Conservation (phyloP, 805 yeast genomes). For the Dipodascus albidus region DNA sequence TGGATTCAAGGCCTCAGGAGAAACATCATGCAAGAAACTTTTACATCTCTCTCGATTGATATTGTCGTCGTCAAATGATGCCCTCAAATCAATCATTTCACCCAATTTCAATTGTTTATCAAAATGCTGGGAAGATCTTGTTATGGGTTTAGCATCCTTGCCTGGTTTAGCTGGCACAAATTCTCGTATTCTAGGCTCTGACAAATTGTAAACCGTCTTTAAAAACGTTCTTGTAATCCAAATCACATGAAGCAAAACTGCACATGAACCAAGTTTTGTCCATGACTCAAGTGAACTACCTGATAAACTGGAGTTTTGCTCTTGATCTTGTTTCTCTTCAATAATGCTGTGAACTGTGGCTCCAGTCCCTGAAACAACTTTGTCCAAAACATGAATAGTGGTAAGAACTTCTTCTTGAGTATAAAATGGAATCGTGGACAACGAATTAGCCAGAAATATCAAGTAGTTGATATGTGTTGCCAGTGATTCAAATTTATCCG, state of each 20-base stretch:
- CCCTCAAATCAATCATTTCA: neutral
- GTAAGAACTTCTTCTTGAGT: slow-evolving; percentile 42
- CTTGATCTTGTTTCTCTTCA: slow-evolving; percentile 4
- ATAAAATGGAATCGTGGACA: slow-evolving; percentile 30
- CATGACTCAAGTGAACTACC: slow-evolving; percentile 1
- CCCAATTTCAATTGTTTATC: neutral
- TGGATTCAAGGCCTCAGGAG: neutral
- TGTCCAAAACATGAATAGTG: slow-evolving; percentile 34
- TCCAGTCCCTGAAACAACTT: slow-evolving; percentile 32
- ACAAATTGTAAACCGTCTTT: slow-evolving; percentile 6
- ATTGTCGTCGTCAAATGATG: neutral
- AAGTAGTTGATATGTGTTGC: slow-evolving; percentile 21
- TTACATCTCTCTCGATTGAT: neutral
- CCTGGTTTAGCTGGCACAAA: slow-evolving; percentile 8
- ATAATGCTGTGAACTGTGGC: slow-evolving; percentile 2
- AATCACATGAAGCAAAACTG: slow-evolving; percentile 7
- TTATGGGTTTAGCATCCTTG: neutral
- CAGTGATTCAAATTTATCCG: slow-evolving; percentile 14
- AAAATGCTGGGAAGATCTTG: neutral
- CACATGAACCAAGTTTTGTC: slow-evolving; percentile 4
- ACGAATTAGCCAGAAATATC: slow-evolving; percentile 29
- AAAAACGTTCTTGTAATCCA: slow-evolving; percentile 8
- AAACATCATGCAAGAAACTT: neutral
- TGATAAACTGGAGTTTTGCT: neutral
- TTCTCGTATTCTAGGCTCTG: slow-evolving; percentile 11